Conservation (phyloP, 1,139 yeast species). For the Sugiyamaella grinbergsii region DNA sequence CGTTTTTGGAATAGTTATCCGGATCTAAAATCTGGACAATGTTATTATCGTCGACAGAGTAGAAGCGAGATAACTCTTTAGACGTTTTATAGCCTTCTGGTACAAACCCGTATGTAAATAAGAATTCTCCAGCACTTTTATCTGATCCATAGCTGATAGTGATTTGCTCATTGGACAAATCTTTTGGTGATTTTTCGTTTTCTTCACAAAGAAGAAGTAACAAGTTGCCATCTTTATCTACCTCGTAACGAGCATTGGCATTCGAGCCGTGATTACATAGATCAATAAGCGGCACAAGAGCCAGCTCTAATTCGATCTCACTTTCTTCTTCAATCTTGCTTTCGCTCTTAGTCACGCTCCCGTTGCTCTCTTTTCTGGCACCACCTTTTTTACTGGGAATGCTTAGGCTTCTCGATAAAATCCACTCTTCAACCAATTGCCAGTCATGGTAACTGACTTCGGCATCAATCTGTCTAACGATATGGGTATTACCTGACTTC, state of each 20-base stretch:
- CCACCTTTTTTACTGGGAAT: slow-evolving; percentile 25
- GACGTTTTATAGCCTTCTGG: slow-evolving; percentile 34
- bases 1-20: slow-evolving; percentile 25
- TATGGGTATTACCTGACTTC: slow-evolving; percentile 23
- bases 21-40: slow-evolving; percentile 31
- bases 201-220: slow-evolving; percentile 26
- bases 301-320: slow-evolving; percentile 23
- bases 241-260: slow-evolving; percentile 42
- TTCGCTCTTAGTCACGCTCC: slow-evolving; percentile 14
- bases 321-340: slow-evolving; percentile 7
- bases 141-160: slow-evolving; percentile 44
- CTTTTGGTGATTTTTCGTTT: slow-evolving; percentile 11
- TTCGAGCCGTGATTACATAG: slow-evolving; percentile 41
- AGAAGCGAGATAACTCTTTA: slow-evolving; percentile 25
- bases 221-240: slow-evolving; percentile 34
- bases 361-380: slow-evolving; percentile 16
- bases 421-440: slow-evolving; percentile 36
- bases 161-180: slow-evolving; percentile 35
- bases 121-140: slow-evolving; percentile 43
- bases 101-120: slow-evolving; percentile 47
- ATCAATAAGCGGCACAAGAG: slow-evolving; percentile 45
- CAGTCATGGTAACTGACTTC: slow-evolving; percentile 27
- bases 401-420: slow-evolving; percentile 38
- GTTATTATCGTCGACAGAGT: slow-evolving; percentile 32
- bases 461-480: slow-evolving; percentile 20